Evolutionary conservation across 345 rosid species (phyloP), one percentile per base, ranked within the genome.

Genomic region (Eutrema japonicum): DNA sequence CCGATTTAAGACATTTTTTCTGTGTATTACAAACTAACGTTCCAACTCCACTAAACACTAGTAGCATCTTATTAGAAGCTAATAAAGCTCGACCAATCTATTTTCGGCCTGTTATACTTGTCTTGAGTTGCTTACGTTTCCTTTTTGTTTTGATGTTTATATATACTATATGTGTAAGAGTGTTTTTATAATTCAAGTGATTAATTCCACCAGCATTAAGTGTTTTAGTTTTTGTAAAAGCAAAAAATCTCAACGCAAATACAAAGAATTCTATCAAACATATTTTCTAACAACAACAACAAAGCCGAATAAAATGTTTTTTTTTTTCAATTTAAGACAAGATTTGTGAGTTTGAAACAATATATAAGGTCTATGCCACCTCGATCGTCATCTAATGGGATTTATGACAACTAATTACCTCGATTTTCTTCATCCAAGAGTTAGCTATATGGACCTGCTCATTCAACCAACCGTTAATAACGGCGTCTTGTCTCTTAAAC

Each of bases 401-500:
- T 55, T 3, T 13, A 35, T 36, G 37, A 18, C 3, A 61, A 41
- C 58, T 37, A 61, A 41, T 58, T 37, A 95, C 99, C 97, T 95
- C 99, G 66, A 92, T 80, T 83, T 87, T 95, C 74, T 89, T 95
- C 93, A 95, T 86, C 92, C 91, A 87, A 77, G 93, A 87, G 61
- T 74, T 84, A 13, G 97, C 85, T 77, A 83, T 88, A 29, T 88
- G 93, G 2, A 88, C 86, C 53, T 92, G 96, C 68, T 95, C 97
- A 35, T 85, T 80, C 45, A 92, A 90, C 99, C 96, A 88, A 9
- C 99, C 99, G 72, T 83, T 86, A 75, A 92, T 87, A 16, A 95
- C 64, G 2, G 99, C 99, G 53, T 95, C 99, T 77, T 95, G 92
- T 72, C 99, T 84, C 81, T 95, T 95, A 71, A 91, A 87, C 87